phyloP scores from a whole-genome alignment of 2,329 filamentous ascomycete genomes.

The Rhinocladiella mackenziei region DNA sequence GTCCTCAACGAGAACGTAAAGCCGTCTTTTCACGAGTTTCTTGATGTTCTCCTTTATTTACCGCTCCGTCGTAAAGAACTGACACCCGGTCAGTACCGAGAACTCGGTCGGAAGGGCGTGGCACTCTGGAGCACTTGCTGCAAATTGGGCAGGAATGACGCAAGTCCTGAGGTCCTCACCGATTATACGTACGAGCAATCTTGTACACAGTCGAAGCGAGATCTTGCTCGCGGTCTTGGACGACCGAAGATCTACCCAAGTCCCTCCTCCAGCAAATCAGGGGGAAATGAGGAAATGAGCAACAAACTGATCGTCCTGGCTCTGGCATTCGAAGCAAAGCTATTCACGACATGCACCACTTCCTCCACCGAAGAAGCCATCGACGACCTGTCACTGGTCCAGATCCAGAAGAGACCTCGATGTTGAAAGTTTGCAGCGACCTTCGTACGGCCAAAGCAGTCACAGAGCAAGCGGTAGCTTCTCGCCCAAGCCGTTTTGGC shows the following conservation, averaged over 20 bases:
- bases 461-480: conserved; percentile 38
- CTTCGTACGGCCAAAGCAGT: conserved; percentile 34
- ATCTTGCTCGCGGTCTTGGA: conserved; percentile 6
- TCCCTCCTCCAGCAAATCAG: conserved; percentile 19
- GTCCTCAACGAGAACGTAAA: conserved; percentile 7
- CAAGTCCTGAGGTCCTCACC: neutral
- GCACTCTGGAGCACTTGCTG: conserved; percentile 40
- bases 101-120: conserved; percentile 35
- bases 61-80: conserved; percentile 22
- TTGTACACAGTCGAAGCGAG: conserved; percentile 24
- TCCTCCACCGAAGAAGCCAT: neutral
- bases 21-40: conserved; percentile 7
- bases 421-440: conserved; percentile 16
- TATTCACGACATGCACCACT: conserved; percentile 18
- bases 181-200: conserved; percentile 21
- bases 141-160: conserved; percentile 8
- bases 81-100: conserved; percentile 9
- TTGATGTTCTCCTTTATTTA: conserved; percentile 22
- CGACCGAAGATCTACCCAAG: conserved; percentile 24
- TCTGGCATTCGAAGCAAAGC: conserved; percentile 27
- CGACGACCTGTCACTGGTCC: conserved; percentile 57
- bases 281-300: conserved; percentile 2
- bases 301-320: conserved; percentile 17
- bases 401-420: no score
- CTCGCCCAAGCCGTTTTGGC: no score